Base-by-base conservation (phyloP, 306 rosid species). In the Citrullus colocynthis region DNA sequence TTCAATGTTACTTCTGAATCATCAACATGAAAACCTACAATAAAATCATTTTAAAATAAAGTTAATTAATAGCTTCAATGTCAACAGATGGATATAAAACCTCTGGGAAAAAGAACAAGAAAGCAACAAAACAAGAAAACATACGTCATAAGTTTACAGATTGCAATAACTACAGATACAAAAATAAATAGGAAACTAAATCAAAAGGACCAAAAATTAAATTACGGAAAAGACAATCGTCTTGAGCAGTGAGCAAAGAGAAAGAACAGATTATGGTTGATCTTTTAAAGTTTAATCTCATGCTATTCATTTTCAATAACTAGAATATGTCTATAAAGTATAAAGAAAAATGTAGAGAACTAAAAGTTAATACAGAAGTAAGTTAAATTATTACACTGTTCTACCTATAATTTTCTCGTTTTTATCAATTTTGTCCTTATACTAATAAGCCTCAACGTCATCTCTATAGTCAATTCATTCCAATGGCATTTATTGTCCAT, bases 1-100 rank as follows among this genome's bases (percentile, higher is more conserved):
- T 96, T 96, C 91, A 96, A 85, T 74, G 93, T 89, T 75, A 96
- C 96, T 91, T 96, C 99, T 1, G 99, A 74, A 57, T 96, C 99
- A 80, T 92, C 99, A 64, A 96, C 97, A 77, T 96, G 99, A 83
- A 96, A 92, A 71, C 96, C 99, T 96, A 86, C 83, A 89, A 81
- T 52, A 85, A 67, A 85, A 72, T n/a, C 62, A 45, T 49, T 34
- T 42, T n/a, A 6, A 52, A 74, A 42, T 9, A 73, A 71, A 74
- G 17, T n/a, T 54, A 30, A 74, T 17, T 17, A 52, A 74, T 20
- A 74, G 78, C 48, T 51, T 49, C 17, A 7, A 54, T 52, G 45
- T 13, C 30, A 74, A 74, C 21, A 52, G 17, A 52, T 34, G 48
- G 9, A 32, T 52, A 4, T 51, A 17, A 44, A 51, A 74, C 60